phyloP scores from a whole-genome alignment of 305 asterid species.

The Fraxinus paxiana region DNA sequence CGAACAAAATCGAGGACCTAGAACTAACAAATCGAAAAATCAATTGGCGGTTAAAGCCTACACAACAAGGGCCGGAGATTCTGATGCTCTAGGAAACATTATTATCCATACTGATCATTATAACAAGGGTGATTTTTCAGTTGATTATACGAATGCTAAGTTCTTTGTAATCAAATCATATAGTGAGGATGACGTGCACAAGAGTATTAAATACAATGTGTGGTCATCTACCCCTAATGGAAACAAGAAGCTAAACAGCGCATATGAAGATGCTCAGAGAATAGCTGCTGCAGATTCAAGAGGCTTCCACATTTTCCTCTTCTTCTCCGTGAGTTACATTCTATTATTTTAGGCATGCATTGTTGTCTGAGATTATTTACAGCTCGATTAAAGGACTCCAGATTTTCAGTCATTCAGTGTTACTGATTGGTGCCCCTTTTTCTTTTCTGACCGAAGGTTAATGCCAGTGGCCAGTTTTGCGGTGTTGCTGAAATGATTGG shows the following conservation, averaged over 20 bases:
- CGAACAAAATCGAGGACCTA: slow-evolving; percentile 47
- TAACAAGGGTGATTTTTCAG: slow-evolving; percentile 54
- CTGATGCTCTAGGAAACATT: slow-evolving; percentile 69
- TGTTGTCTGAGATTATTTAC: not conserved
- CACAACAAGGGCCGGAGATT: slow-evolving; percentile 64
- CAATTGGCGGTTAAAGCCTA: slow-evolving; percentile 63
- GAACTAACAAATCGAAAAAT: slow-evolving; percentile 40
- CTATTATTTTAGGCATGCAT: not conserved
- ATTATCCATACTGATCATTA: slow-evolving; percentile 51
- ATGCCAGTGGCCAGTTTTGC: slow-evolving; percentile 97
- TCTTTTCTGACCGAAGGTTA: slow-evolving; percentile 50
- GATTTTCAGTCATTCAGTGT: not conserved
- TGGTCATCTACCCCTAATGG: slow-evolving; percentile 99
- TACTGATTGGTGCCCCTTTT: slow-evolving; percentile 1
- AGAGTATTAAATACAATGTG: slow-evolving; percentile 82
- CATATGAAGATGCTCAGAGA: slow-evolving; percentile 77
- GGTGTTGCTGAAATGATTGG: slow-evolving; percentile 96
- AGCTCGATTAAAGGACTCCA: not conserved
- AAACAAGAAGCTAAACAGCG: slow-evolving; percentile 68
- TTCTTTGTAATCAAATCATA: slow-evolving; percentile 90
- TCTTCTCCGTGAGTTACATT: slow-evolving; percentile 70
- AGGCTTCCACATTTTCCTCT: slow-evolving; percentile 73
- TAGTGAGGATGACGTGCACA: slow-evolving; percentile 97
- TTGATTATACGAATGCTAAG: slow-evolving; percentile 59
- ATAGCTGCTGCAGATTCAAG: slow-evolving; percentile 50